Conservation (phyloP, 768 basidiomycete genomes). For the Butyriboletus loyo region DNA sequence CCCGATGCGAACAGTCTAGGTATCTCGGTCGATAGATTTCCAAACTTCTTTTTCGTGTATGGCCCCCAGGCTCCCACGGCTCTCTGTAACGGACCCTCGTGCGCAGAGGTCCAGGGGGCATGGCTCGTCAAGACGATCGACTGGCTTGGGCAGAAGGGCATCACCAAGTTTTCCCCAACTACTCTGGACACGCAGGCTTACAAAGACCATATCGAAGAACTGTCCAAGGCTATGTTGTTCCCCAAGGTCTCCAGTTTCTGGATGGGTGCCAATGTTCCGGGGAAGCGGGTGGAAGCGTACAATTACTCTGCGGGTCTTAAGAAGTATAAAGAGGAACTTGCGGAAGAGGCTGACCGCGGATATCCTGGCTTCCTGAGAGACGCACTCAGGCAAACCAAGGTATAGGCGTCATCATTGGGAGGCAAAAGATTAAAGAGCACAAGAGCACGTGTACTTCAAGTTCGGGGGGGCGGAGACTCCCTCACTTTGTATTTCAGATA, state of each 20-base stretch:
- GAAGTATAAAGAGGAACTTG: slow-evolving; percentile 9
- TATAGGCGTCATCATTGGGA: background rate
- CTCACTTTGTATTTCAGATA: no score
- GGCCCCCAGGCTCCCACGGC: slow-evolving; percentile 10
- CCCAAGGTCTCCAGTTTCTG: slow-evolving; percentile 9
- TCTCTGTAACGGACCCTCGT: slow-evolving; percentile 3
- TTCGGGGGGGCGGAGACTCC: no score
- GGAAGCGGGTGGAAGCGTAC: slow-evolving; percentile 8
- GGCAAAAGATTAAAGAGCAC: background rate
- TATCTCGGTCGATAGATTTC: slow-evolving; percentile 5
- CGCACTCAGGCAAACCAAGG: background rate
- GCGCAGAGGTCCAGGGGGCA: slow-evolving; percentile 1
- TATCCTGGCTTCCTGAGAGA: slow-evolving; percentile 10
- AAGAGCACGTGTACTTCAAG: no score
- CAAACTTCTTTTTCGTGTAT: slow-evolving; percentile 4
- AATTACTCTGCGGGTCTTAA: slow-evolving; percentile 3
- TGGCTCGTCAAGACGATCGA: slow-evolving; percentile 7
- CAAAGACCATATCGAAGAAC: background rate
- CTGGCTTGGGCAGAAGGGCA: background rate
- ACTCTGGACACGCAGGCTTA: background rate
- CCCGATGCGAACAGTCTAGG: background rate
- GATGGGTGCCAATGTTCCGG: slow-evolving; percentile 8
- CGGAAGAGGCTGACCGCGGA: slow-evolving; percentile 3
- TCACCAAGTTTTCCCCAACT: slow-evolving; percentile 8
- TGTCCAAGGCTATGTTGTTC: background rate